Evolutionary conservation across 2,329 filamentous ascomycete genomes (phyloP), one percentile per base, ranked within the genome.

Genomic region (Phyllosticta ampelicida): DNA sequence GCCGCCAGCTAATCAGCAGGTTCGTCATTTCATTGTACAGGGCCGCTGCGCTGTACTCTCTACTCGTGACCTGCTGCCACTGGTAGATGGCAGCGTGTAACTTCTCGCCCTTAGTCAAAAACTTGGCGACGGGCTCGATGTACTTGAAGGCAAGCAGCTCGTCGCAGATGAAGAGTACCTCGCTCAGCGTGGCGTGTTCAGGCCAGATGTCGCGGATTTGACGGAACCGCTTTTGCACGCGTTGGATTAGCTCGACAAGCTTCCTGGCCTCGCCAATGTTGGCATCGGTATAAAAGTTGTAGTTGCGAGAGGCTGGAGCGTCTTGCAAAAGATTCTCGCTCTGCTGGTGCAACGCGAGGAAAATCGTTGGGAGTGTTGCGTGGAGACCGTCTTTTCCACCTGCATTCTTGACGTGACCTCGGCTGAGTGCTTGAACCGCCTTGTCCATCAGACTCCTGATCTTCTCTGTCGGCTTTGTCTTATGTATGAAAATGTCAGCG

Each of bases 11-110:
- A 58, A 97, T 86, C 55, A 96, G 86, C 23, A 89, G 81, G 54
- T 84, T 82, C 0, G 91, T 96, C 11, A 97, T 74, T 51, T 84
- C 81, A 61, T 95, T 86, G 63, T 95, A 90, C 1, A 91, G 75
- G 9, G 78, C 71, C 1, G 80, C 78, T 1, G 86, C 87, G 9
- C 83, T 86, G 69, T 88, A 89, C 44, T 87, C 83, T 62, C 84
- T 84, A 74, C 89, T 95, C 2, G 92, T 91, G 72, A 96, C 91
- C 49, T 87, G 85, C 70, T 99, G 90, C 94, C 94, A 99, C 72
- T 97, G 90, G 62, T 96, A 86, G 53, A 99, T 82, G 63, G 86
- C 85, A 0, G 79, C 80, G 72, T 97, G 89, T 4, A 99, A 78
- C 62, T 92, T 90, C 71, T 99, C 95, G 2, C 94, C 80, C 67